Evolutionary conservation across 2,329 filamentous ascomycete genomes (phyloP).

Genomic region (Chaetomium sp.): DNA sequence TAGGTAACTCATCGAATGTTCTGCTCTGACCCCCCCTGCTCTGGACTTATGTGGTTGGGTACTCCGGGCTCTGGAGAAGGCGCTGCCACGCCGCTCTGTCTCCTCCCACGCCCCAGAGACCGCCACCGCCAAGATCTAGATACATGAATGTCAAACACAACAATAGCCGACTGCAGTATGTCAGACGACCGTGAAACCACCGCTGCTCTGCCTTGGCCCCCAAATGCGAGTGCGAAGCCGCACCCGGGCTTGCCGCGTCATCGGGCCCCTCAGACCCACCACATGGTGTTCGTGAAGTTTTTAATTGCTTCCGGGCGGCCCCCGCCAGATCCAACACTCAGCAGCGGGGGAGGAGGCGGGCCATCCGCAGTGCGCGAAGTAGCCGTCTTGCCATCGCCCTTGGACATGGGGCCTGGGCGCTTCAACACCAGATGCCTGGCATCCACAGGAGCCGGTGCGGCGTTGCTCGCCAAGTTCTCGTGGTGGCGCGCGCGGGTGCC

Average conservation of each 20-base stretch:
- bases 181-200: constrained; percentile 24
- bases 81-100: not conserved
- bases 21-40: constrained; percentile 10
- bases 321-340: constrained; percentile 36
- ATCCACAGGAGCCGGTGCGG: constrained; percentile 46
- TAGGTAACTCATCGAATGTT: constrained; percentile 12
- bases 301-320: constrained; percentile 27
- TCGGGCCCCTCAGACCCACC: constrained; percentile 43
- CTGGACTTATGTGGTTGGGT: constrained; percentile 24
- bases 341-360: constrained; percentile 35
- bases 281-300: constrained; percentile 47
- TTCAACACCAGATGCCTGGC: constrained; percentile 47
- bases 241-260: not conserved
- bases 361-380: constrained; percentile 18
- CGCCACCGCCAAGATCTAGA: constrained; percentile 23
- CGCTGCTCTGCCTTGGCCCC: not conserved
- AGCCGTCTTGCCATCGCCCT: constrained; percentile 33
- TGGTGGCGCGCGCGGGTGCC: constrained; percentile 79
- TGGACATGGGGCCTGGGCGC: constrained; percentile 45
- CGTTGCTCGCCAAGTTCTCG: constrained; percentile 54
- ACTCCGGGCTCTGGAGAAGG: not conserved
- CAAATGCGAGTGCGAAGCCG: not conserved
- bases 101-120: not conserved
- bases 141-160: constrained; percentile 12
- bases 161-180: constrained; percentile 22